phyloP scores from a whole-genome alignment of 2,329 filamentous ascomycete genomes.

The Colletotrichum sp. region DNA sequence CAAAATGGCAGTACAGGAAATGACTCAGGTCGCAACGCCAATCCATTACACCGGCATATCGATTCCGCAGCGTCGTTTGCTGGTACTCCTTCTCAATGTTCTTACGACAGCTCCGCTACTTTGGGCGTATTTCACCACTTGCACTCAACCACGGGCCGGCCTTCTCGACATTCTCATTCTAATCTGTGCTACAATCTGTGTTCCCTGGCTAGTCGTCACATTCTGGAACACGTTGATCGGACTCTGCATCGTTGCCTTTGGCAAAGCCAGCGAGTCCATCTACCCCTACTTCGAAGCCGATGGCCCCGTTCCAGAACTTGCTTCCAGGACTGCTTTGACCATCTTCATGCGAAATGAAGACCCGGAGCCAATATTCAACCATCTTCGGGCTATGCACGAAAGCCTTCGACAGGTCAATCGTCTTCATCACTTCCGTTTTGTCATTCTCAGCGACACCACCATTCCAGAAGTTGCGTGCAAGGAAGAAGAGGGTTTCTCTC shows the following conservation, averaged over 20 bases:
- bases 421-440: not conserved
- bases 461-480: not conserved
- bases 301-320: not conserved
- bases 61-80: not conserved
- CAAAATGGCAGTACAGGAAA: not conserved
- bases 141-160: not conserved
- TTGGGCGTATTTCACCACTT: not conserved
- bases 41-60: not conserved
- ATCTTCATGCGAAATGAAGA: not conserved
- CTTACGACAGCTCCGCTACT: not conserved
- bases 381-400: not conserved
- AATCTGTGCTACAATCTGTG: not conserved
- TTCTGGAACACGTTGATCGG: not conserved
- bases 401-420: fast-evolving
- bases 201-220: not conserved
- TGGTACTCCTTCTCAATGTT: not conserved
- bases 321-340: not conserved
- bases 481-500: not conserved
- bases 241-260: not conserved
- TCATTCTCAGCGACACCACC: not conserved
- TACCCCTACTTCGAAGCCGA: not conserved
- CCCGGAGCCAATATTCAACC: not conserved
- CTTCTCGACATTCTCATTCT: not conserved
- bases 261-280: not conserved
- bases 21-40: not conserved